These are phyloP conservation scores for Plasmodium reichenowi DNA, from an alignment of 169 alveolate species.

Conservation along the genomic window DNA sequence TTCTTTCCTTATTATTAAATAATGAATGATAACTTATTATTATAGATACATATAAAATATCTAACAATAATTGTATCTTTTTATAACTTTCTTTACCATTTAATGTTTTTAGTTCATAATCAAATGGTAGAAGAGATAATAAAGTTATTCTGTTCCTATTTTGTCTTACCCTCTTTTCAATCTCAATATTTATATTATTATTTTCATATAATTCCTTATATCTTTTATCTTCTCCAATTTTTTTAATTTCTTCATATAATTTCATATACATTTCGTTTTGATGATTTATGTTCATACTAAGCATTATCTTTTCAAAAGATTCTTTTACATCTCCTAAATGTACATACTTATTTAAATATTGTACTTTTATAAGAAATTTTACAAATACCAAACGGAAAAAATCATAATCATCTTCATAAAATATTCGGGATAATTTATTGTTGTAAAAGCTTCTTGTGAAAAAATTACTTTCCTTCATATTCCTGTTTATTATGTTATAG, in stretches of 20 bases:
- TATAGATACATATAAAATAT: conserved; percentile 49
- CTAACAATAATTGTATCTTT: conserved; percentile 35
- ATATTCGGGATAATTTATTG: conserved; percentile 20
- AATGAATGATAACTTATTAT: conserved; percentile 19
- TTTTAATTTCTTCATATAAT: conserved; percentile 42
- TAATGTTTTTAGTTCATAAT: neutral
- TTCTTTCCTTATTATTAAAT: conserved; percentile 8
- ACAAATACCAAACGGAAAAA: conserved; percentile 72
- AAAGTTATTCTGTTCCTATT: conserved; percentile 18
- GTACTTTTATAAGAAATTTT: conserved; percentile 17
- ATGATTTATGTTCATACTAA: conserved; percentile 38
- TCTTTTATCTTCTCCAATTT: conserved; percentile 8
- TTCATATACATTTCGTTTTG: conserved; percentile 15
- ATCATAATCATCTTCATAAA: conserved; percentile 41
- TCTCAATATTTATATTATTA: conserved; percentile 32
- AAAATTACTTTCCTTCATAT: conserved; percentile 24
- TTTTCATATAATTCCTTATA: conserved; percentile 24
- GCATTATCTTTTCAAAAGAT: conserved; percentile 20
- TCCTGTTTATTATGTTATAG: neutral
- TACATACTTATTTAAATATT: conserved; percentile 26
- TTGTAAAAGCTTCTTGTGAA: conserved; percentile 43
- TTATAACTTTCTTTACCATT: conserved; percentile 16
- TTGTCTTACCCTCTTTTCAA: conserved; percentile 17
- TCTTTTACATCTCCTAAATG: conserved; percentile 19
- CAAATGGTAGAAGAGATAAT: conserved; percentile 40